Percentiles rank a stretch among this genome's conserved stretches.
Evolutionary conservation across 768 basidiomycete species (phyloP).

Genomic region (Psilocybe tampanensis): DNA sequence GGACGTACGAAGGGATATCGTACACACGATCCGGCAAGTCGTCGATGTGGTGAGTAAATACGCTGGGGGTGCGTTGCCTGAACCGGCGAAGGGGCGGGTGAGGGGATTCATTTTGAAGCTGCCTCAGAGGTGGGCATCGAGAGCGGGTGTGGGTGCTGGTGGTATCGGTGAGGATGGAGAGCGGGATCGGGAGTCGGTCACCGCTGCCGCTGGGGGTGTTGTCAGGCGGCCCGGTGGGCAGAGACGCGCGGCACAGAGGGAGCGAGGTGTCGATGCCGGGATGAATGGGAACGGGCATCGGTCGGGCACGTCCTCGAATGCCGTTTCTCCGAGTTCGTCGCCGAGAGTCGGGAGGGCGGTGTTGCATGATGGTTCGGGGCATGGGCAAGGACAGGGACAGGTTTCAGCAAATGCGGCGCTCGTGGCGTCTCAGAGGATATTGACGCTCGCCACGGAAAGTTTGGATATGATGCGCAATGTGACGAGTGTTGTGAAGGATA

Average conservation of each 20-base stretch:
- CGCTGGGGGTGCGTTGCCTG: conserved; percentile 84
- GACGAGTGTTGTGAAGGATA: conserved; percentile 86
- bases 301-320: conserved; percentile 1
- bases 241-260: conserved; percentile 36
- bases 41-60: conserved; percentile 87
- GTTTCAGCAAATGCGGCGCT: conserved; percentile 58
- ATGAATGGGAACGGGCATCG: not conserved
- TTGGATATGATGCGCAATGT: conserved; percentile 91
- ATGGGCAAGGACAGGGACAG: not conserved
- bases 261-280: conserved; percentile 37
- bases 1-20: conserved; percentile 77
- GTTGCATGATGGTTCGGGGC: not conserved
- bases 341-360: not conserved
- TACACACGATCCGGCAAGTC: conserved; percentile 87
- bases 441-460: conserved; percentile 88
- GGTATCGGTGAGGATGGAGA: not conserved
- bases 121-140: conserved; percentile 20
- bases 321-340: not conserved
- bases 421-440: conserved; percentile 76
- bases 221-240: conserved; percentile 30
- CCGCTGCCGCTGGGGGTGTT: conserved; percentile 39
- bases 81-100: conserved; percentile 44
- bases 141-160: conserved; percentile 7
- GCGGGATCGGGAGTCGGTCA: conserved; percentile 23
- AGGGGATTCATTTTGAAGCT: conserved; percentile 23